Evolutionary conservation across 176 grass and related monocot genomes (phyloP), one percentile per base, ranked within the genome.

Genomic region (Oryza punctata): DNA sequence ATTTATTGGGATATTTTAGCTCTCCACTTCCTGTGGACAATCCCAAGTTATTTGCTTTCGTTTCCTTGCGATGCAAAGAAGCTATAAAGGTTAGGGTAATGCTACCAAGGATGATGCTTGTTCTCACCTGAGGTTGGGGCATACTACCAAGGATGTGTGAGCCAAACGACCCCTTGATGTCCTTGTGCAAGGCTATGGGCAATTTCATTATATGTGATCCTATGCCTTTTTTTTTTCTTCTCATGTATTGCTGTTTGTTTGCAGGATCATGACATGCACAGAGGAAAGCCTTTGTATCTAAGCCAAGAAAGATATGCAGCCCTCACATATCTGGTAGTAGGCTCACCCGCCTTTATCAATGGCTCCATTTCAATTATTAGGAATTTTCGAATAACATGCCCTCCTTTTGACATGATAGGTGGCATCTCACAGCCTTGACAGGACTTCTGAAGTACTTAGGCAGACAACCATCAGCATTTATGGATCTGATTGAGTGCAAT

Each of bases 201-300:
- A n/a, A 37, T 75, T 61, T 13, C 33, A 11, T 49, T 23, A 18
- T 76, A 33, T 44, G 30, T 52, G 16, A 67, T 7, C 44, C 73
- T 81, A 30, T 81, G 63, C 12, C 29, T 25, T 16, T 67, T 79
- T 25, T 16, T 67, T 79, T 18, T 23, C 70, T 77, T 85, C 33
- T 35, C 33, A 78, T 68, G 23, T 80, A 7, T 67, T 68, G 44
- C 23, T 69, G 46, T 78, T 69, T 83, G 25, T 30, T 61, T 85
- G 70, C 81, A 99, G 97, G 97, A 99, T 91, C 91, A 92, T 86
- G 91, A 94, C 37, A 94, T 99, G 89, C 29, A 81, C 7, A 89
- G 97, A 92, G 97, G 97, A 76, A 99, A 93, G 54, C 97, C 93
- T 64, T 91, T 99, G 67, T 96, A 96, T 92, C 78, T 99, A 40